Evolutionary conservation across 495 filamentous ascomycete genomes (phyloP).

Genomic region (Aspergillus sclerotioniger): DNA sequence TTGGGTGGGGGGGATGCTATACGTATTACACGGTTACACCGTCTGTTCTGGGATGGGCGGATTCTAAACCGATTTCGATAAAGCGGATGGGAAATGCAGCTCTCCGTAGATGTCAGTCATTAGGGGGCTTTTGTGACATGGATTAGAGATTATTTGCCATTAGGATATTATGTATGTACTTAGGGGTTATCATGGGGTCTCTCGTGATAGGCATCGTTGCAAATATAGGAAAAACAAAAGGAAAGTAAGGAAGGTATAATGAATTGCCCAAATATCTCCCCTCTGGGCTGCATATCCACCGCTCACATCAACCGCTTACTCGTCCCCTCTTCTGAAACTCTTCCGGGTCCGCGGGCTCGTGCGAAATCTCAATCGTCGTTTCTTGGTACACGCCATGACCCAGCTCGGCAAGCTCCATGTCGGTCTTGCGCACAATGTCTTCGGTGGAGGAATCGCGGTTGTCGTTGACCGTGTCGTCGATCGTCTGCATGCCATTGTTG

Average conservation of each 20-base stretch:
- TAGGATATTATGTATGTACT: neutral
- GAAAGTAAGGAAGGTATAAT: neutral
- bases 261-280: neutral
- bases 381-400: slow-evolving; percentile 40
- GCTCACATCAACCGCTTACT: slow-evolving; percentile 10
- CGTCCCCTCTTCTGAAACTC: slow-evolving; percentile 15
- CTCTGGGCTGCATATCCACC: neutral
- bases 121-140: neutral
- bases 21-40: neutral
- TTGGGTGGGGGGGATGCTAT: neutral
- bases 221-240: neutral
- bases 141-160: neutral
- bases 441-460: slow-evolving; percentile 36
- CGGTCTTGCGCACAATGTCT: slow-evolving; percentile 36
- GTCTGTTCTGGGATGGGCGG: neutral
- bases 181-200: neutral
- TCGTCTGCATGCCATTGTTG: slow-evolving; percentile 12
- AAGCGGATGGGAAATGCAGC: neutral
- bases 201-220: neutral
- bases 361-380: slow-evolving; percentile 42
- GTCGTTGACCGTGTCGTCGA: slow-evolving; percentile 25
- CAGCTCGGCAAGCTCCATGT: slow-evolving; percentile 32
- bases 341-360: slow-evolving; percentile 29
- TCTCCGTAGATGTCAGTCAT: neutral
- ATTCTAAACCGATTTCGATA: neutral